Percentiles rank a stretch among this genome's conserved stretches.
Evolutionary conservation across 257 asterid genomes (phyloP).

Genomic region (Solanum boliviense): DNA sequence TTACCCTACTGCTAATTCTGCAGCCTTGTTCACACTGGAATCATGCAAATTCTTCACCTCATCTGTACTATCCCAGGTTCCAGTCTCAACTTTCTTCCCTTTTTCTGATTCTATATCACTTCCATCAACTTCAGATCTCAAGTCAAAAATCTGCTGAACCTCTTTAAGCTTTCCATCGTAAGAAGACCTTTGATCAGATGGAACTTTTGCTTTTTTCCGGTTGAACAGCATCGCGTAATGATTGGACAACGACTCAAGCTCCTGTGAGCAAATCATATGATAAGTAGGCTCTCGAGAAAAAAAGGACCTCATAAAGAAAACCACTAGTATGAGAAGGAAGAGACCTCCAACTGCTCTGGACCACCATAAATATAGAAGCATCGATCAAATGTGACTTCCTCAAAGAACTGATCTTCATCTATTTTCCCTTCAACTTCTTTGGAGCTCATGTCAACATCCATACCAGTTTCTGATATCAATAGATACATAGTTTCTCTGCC

Average conservation of each 20-base stretch:
- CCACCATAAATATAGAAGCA: conserved; percentile 98
- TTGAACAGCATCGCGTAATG: conserved; percentile 75
- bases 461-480: conserved; percentile 77
- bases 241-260: conserved; percentile 86
- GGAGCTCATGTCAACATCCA: conserved; percentile 33
- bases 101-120: conserved; percentile 44
- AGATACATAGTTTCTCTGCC: conserved; percentile 96
- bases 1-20: conserved; percentile 96
- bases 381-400: conserved; percentile 80
- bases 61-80: conserved; percentile 31
- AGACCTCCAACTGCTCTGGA: conserved; percentile 96
- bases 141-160: conserved; percentile 64
- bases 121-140: conserved; percentile 59
- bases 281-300: not conserved
- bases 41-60: conserved; percentile 67
- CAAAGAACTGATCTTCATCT: conserved; percentile 66
- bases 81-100: conserved; percentile 74
- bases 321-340: not conserved
- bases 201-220: conserved; percentile 74
- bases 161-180: conserved; percentile 86
- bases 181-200: conserved; percentile 58
- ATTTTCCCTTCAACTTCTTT: conserved; percentile 30
- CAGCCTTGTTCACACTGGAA: conserved; percentile 88
- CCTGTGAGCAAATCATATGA: conserved; percentile 31
- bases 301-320: not conserved